These are phyloP conservation scores for Comarum palustre DNA, from an alignment of 306 rosid species.

Conservation along the genomic window DNA sequence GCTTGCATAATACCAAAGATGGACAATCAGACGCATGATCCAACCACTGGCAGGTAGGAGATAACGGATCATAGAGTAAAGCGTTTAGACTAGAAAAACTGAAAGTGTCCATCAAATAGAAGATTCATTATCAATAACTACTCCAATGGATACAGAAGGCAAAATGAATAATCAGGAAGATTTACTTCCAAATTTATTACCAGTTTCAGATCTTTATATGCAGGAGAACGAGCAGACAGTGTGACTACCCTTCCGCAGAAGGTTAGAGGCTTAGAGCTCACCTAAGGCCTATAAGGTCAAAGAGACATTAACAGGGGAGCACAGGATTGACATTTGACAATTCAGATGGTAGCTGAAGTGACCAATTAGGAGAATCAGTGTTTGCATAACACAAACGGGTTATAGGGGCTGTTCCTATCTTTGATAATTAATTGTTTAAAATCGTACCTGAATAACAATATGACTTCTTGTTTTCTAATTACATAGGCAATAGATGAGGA, in stretches of 20 bases:
- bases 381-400: neutral
- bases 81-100: neutral
- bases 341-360: neutral
- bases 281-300: neutral
- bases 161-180: neutral
- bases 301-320: neutral
- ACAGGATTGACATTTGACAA: neutral
- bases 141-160: neutral
- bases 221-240: neutral
- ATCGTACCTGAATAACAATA: neutral
- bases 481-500: neutral
- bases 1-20: too few relatives aligned
- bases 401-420: neutral
- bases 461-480: neutral
- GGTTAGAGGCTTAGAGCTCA: neutral
- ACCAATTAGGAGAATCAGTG: neutral
- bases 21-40: too few relatives aligned
- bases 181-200: neutral
- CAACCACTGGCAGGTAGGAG: too few relatives aligned
- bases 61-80: neutral
- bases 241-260: neutral
- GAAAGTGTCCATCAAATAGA: neutral
- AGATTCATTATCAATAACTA: neutral
- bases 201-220: neutral
- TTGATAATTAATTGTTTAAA: neutral